Percentiles rank a stretch among this genome's conserved stretches.
These are phyloP conservation scores for Tolypocladium album DNA, from an alignment of 2,329 filamentous ascomycete genomes.

Conservation along the genomic window DNA sequence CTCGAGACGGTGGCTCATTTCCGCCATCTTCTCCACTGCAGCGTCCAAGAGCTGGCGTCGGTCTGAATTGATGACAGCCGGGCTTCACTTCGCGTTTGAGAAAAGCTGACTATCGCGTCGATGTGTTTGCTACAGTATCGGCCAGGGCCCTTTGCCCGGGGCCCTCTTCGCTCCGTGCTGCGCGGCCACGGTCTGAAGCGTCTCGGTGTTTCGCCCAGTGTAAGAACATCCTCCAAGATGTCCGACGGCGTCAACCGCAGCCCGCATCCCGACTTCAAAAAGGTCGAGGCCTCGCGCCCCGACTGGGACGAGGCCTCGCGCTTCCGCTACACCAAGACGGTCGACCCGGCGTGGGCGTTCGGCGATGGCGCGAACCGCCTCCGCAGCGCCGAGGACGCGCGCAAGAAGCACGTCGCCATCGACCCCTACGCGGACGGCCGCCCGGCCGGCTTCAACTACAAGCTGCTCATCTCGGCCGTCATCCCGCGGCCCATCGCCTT, in stretches of 20 bases:
- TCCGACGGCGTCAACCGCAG: conserved; percentile 38
- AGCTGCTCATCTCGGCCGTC: conserved; percentile 75
- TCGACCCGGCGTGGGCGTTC: conserved; percentile 53
- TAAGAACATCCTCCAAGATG: conserved; percentile 6
- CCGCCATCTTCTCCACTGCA: not conserved
- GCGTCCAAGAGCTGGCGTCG: not conserved
- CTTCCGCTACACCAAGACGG: conserved; percentile 52
- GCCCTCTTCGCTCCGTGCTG: not conserved
- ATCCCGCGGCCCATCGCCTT: conserved; percentile 72
- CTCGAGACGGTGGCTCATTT: not conserved
- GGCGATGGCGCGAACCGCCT: conserved; percentile 54
- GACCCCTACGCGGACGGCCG: conserved; percentile 68
- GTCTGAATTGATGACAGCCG: not conserved
- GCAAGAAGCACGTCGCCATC: conserved; percentile 57
- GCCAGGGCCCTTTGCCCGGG: not conserved
- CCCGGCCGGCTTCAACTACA: conserved; percentile 69
- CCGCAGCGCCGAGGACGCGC: conserved; percentile 10
- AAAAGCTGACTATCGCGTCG: not conserved
- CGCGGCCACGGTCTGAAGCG: not conserved
- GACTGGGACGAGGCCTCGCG: conserved; percentile 38
- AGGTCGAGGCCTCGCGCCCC: conserved; percentile 55
- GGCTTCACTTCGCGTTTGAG: not conserved
- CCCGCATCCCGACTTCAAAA: conserved; percentile 65
- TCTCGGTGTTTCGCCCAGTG: not conserved
- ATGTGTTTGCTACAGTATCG: not conserved